A percentile compares a stretch with the other conserved stretches of the same genome.
These are phyloP conservation scores for Cubamyces sp. DNA, from an alignment of 768 basidiomycete species.

Conservation along the genomic window DNA sequence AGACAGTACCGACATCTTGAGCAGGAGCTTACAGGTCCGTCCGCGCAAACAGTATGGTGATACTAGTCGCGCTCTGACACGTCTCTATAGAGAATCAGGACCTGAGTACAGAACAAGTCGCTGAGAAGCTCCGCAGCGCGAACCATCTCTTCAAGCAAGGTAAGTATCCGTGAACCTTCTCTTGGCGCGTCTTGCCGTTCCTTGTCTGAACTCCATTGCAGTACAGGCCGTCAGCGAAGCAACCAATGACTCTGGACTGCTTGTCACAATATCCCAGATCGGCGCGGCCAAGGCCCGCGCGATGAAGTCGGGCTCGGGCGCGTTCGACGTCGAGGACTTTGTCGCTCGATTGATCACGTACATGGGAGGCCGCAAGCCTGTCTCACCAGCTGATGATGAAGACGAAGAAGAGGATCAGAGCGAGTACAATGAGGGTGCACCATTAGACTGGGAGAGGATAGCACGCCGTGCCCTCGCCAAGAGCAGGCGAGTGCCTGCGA, in stretches of 20 bases:
- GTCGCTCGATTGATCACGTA: conserved; percentile 71
- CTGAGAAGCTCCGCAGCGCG: conserved; percentile 57
- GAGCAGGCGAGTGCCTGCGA: conserved; percentile 75
- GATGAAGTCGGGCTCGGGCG: conserved; percentile 85
- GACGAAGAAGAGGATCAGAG: conserved; percentile 58
- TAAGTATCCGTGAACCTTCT: conserved; percentile 29
- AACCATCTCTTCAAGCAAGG: conserved; percentile 70
- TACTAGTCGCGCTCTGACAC: not conserved
- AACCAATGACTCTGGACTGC: conserved; percentile 83
- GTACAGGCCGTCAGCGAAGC: conserved; percentile 88
- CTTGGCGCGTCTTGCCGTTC: not conserved
- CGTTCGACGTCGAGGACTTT: conserved; percentile 94
- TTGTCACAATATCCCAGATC: conserved; percentile 76
- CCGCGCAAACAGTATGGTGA: not conserved
- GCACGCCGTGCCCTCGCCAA: conserved; percentile 84
- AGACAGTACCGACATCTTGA: conserved; percentile 70
- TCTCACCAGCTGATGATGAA: conserved; percentile 43
- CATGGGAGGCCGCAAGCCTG: conserved; percentile 69
- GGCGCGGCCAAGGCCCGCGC: conserved; percentile 88
- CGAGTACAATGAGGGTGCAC: conserved; percentile 41
- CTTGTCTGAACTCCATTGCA: conserved; percentile 31
- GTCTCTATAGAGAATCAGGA: conserved; percentile 42
- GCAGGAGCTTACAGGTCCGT: conserved; percentile 58
- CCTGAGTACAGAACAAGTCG: conserved; percentile 57
- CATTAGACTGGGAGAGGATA: conserved; percentile 83